phyloP scores from a whole-genome alignment of 306 rosid genomes.

The Malus sieversii region DNA sequence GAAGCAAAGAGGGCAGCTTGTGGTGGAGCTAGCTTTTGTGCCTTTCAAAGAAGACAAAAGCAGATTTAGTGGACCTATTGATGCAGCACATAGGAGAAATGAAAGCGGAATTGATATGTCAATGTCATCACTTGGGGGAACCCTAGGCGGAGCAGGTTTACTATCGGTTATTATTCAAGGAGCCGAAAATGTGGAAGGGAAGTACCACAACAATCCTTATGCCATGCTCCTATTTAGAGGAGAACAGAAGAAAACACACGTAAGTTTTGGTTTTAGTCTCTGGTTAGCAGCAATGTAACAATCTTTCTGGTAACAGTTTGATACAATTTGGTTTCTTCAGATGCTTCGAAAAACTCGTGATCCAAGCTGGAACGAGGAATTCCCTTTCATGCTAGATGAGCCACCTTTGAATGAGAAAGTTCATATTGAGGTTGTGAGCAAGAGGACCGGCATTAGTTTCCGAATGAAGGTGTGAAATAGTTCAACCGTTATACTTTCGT shows the following conservation, averaged over 20 bases:
- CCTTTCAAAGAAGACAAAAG: constrained; percentile 73
- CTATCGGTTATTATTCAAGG: constrained; percentile 61
- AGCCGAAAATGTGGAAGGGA: constrained; percentile 84
- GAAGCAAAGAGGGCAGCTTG: constrained; percentile 64
- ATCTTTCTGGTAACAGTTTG: background rate
- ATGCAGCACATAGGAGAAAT: constrained; percentile 13
- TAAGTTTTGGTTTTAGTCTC: constrained; percentile 3
- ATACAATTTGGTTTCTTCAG: constrained; percentile 21
- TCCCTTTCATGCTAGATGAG: constrained; percentile 79
- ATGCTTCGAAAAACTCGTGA: constrained; percentile 49
- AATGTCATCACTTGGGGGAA: constrained; percentile 43
- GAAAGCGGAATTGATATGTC: constrained; percentile 31
- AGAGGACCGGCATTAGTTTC: constrained; percentile 42
- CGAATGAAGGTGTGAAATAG: constrained; percentile 37
- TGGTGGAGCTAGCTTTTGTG: constrained; percentile 62
- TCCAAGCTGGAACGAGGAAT: constrained; percentile 78
- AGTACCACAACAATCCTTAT: constrained; percentile 71
- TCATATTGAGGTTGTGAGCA: constrained; percentile 62
- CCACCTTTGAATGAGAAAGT: constrained; percentile 73
- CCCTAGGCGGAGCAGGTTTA: constrained; percentile 61
- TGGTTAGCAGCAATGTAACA: background rate
- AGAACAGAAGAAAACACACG: constrained; percentile 75
- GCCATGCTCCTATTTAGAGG: constrained; percentile 61
- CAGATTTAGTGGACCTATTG: constrained; percentile 20
- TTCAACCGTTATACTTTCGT: background rate